Evolutionary conservation across 371 early-diverging fungal genomes (phyloP).

Genomic region (Mortierella sp.): DNA sequence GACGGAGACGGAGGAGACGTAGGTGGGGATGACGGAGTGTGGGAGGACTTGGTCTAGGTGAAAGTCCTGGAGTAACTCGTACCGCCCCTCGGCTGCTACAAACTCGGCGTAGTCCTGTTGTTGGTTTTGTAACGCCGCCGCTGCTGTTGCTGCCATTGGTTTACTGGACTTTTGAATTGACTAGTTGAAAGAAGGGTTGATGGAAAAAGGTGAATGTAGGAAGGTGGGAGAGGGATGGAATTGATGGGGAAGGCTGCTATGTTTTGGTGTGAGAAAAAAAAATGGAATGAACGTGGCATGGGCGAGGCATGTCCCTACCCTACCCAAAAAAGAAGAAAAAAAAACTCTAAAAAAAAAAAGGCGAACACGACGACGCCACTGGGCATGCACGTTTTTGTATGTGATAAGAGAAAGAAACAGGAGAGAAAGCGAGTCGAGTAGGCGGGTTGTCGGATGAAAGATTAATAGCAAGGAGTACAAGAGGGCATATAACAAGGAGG

Average conservation of each 20-base stretch:
- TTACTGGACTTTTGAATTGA: not conserved
- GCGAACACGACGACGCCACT: not conserved
- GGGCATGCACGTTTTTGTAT: too few relatives aligned
- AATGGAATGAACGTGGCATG: constrained; percentile 1
- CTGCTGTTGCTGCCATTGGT: constrained; percentile 40
- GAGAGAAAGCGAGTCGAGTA: too few relatives aligned
- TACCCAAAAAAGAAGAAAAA: not conserved
- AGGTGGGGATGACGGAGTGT: constrained; percentile 64
- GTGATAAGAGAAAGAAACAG: too few relatives aligned
- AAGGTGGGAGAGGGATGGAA: too few relatives aligned
- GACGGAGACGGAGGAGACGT: constrained; percentile 69
- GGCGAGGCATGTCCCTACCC: too few relatives aligned
- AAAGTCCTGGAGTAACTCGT: constrained; percentile 64
- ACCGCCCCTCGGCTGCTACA: constrained; percentile 69
- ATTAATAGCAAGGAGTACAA: too few relatives aligned
- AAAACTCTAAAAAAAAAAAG: not conserved
- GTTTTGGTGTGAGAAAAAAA: not conserved
- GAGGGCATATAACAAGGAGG: too few relatives aligned
- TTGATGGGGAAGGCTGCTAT: too few relatives aligned
- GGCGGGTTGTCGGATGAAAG: too few relatives aligned
- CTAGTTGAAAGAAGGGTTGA: not conserved
- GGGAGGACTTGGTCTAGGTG: constrained; percentile 65
- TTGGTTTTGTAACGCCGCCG: constrained; percentile 8
- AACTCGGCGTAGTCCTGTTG: constrained; percentile 54
- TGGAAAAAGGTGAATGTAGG: not conserved